phyloP scores from a whole-genome alignment of 225 moss, liverwort and hornwort genomes.

The Sphagnum contortum region DNA sequence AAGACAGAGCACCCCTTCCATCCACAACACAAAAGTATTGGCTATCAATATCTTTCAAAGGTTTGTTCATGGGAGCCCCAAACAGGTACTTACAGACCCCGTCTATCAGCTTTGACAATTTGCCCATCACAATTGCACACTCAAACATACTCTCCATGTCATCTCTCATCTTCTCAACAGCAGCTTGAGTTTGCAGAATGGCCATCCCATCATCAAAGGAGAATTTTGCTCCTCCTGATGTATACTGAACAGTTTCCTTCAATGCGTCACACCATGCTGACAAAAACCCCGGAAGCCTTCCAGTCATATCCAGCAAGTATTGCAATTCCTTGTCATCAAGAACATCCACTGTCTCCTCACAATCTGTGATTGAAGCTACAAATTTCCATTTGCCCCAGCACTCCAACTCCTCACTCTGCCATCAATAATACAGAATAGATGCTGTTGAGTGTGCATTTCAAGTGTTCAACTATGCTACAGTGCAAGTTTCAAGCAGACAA shows the following conservation, averaged over 20 bases:
- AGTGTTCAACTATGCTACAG: too few relatives aligned
- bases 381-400: constrained; percentile 25
- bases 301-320: constrained; percentile 15
- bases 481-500: too few relatives aligned
- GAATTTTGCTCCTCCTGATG: constrained; percentile 11
- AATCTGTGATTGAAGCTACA: constrained; percentile 19
- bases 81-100: constrained; percentile 10
- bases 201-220: constrained; percentile 18
- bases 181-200: constrained; percentile 11
- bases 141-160: constrained; percentile 7
- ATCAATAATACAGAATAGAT: too few relatives aligned
- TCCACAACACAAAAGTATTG: constrained; percentile 11
- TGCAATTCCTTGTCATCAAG: constrained; percentile 19
- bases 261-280: constrained; percentile 19
- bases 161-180: constrained; percentile 5
- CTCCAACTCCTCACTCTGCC: constrained; percentile 18
- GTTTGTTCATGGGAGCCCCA: constrained; percentile 3
- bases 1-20: constrained; percentile 14
- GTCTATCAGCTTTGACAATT: constrained; percentile 6
- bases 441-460: too few relatives aligned
- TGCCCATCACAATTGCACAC: not conserved
- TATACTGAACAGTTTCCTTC: constrained; percentile 18
- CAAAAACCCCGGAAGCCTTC: constrained; percentile 13
- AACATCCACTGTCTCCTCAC: constrained; percentile 17
- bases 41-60: constrained; percentile 8